Conservation (phyloP, 768 basidiomycete genomes). For the Rhodotorula babjevae region DNA sequence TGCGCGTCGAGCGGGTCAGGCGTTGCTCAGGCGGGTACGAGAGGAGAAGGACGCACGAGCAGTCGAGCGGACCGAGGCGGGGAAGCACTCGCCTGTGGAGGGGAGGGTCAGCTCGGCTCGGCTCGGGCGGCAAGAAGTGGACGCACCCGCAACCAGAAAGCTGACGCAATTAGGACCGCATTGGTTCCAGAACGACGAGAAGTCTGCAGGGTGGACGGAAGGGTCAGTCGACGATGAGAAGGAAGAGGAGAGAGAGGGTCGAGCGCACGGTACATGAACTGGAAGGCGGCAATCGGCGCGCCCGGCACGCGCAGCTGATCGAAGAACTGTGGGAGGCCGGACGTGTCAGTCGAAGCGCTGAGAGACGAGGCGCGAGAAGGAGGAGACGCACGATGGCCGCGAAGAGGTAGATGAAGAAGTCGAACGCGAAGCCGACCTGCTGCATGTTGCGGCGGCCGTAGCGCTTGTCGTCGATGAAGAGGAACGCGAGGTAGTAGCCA, state of each 20-base stretch:
- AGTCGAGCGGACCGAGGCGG: conserved; percentile 50
- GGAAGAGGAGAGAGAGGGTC: too few species aligned
- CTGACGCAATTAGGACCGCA: too few species aligned
- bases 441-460: conserved; percentile 48
- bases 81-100: conserved; percentile 47
- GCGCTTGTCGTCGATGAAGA: conserved; percentile 50
- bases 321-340: neutral
- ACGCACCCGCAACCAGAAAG: conserved; percentile 48
- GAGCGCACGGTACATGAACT: conserved; percentile 46
- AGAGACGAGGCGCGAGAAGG: neutral
- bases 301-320: conserved; percentile 40
- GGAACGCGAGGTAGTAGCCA: conserved; percentile 50
- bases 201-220: neutral
- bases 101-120: neutral
- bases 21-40: neutral
- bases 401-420: conserved; percentile 47
- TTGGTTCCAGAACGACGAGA: conserved; percentile 49
- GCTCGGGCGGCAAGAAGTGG: too few species aligned
- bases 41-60: conserved; percentile 37
- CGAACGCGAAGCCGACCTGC: conserved; percentile 46
- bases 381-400: conserved; percentile 37
- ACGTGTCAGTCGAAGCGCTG: too few species aligned
- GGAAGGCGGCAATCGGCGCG: conserved; percentile 46
- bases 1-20: too few species aligned
- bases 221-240: too few species aligned